Evolutionary conservation across 2,329 filamentous ascomycete genomes (phyloP).

Genomic region (Aspergillus fumigatiaffinis): DNA sequence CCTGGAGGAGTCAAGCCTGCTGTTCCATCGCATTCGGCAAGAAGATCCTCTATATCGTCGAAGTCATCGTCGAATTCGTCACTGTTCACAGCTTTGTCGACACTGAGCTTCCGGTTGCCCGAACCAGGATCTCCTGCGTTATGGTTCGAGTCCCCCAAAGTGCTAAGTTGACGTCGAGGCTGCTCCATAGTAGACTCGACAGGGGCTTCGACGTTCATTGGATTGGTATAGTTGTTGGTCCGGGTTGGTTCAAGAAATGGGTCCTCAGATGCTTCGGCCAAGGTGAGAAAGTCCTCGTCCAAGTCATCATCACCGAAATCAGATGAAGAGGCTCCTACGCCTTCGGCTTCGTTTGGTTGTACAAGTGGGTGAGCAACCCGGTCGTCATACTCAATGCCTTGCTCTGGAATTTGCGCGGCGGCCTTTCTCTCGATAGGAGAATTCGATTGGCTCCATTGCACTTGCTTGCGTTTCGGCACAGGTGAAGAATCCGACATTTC

Average conservation of each 20-base stretch:
- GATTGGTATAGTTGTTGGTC: neutral
- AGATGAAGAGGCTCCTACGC: conserved; percentile 30
- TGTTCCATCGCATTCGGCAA: conserved; percentile 52
- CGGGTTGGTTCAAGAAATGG: conserved; percentile 21
- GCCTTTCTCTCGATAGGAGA: conserved; percentile 26
- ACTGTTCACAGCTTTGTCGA: conserved; percentile 26
- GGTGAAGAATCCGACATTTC: conserved; percentile 44
- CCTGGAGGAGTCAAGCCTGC: conserved; percentile 10
- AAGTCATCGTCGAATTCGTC: conserved; percentile 69
- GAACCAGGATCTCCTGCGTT: conserved; percentile 6
- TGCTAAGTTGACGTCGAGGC: conserved; percentile 1
- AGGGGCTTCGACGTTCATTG: neutral
- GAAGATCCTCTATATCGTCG: conserved; percentile 56
- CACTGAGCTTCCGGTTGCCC: conserved; percentile 11
- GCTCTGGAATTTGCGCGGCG: neutral
- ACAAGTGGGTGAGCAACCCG: conserved; percentile 1
- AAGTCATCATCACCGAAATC: conserved; percentile 49
- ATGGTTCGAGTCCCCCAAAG: neutral
- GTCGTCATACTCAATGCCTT: neutral
- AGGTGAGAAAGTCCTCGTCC: conserved; percentile 43
- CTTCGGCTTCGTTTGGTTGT: neutral
- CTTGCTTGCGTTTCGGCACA: conserved; percentile 31
- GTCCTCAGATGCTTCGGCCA: conserved; percentile 32
- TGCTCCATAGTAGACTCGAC: neutral
- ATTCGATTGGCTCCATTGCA: conserved; percentile 26